These are phyloP conservation scores for Stagonosporopsis rhizophila DNA, from an alignment of 2,329 filamentous ascomycete genomes.

Conservation along the genomic window DNA sequence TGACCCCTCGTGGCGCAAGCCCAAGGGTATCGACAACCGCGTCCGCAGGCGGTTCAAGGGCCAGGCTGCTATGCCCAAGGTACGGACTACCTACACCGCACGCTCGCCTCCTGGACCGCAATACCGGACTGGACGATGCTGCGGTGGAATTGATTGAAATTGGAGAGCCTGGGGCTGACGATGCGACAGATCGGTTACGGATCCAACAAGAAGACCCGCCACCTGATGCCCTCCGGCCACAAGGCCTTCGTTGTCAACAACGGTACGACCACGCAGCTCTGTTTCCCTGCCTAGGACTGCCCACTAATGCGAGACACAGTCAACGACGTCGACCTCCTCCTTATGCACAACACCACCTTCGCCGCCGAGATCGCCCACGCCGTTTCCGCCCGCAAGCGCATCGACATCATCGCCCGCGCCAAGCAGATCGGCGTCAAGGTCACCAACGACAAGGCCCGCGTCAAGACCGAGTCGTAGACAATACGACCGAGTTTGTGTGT, in stretches of 20 bases:
- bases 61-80: conserved; percentile 95
- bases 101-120: conserved; percentile 1
- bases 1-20: conserved; percentile 93
- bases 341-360: conserved; percentile 99
- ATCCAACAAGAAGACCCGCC: conserved; percentile 99
- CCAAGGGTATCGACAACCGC: conserved; percentile 99
- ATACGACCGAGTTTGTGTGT: background rate
- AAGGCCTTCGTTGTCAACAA: conserved; percentile 99
- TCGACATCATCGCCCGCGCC: conserved; percentile 95
- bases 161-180: conserved; percentile 34
- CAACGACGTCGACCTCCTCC: conserved; percentile 93
- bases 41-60: conserved; percentile 98
- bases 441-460: conserved; percentile 98
- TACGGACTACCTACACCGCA: conserved; percentile 60
- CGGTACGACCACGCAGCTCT: conserved; percentile 47
- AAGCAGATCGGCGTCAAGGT: conserved; percentile 99
- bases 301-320: conserved; percentile 51
- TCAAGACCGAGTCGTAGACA: conserved; percentile 84
- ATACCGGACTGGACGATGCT: background rate
- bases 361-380: conserved; percentile 98
- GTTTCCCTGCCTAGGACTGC: background rate
- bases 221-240: conserved; percentile 99
- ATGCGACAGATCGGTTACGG: conserved; percentile 87
- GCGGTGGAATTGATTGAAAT: conserved; percentile 2
- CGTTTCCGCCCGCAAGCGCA: conserved; percentile 97